These are phyloP conservation scores for Candida sanyaensis DNA, from an alignment of 1,139 yeast species.

Conservation along the genomic window DNA sequence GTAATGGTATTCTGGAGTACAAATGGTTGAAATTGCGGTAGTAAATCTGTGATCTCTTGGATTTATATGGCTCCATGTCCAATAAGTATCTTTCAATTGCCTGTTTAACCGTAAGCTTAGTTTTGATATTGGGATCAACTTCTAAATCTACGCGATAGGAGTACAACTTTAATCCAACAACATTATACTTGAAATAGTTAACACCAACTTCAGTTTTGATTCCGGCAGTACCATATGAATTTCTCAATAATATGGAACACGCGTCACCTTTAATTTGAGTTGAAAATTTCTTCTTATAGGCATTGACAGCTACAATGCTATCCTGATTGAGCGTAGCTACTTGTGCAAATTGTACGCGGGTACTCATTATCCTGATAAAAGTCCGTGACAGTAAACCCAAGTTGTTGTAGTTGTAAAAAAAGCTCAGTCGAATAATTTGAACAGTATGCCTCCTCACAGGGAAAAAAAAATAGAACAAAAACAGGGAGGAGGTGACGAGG, in stretches of 20 bases:
- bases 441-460: too few species aligned
- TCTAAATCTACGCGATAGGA: conserved; percentile 13
- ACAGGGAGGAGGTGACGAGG: too few species aligned
- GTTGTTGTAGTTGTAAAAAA: too few species aligned
- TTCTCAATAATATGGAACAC: conserved; percentile 10
- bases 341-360: not conserved
- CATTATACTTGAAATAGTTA: conserved; percentile 13
- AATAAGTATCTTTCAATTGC: conserved; percentile 12
- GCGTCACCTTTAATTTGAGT: conserved; percentile 8
- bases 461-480: too few species aligned
- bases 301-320: conserved; percentile 4
- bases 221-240: conserved; percentile 13
- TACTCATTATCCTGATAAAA: not conserved
- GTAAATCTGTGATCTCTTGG: conserved; percentile 12
- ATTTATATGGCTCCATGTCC: conserved; percentile 12
- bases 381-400: too few species aligned
- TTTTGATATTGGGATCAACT: conserved; percentile 1
- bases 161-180: conserved; percentile 12
- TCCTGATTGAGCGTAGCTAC: not conserved
- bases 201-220: conserved; percentile 11
- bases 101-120: conserved; percentile 6
- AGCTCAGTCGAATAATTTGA: too few species aligned
- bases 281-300: conserved; percentile 6
- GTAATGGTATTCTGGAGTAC: conserved; percentile 13
- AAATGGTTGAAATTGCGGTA: conserved; percentile 12